phyloP scores from a whole-genome alignment of 2,329 filamentous ascomycete genomes.

The Pseudocercospora cruenta region DNA sequence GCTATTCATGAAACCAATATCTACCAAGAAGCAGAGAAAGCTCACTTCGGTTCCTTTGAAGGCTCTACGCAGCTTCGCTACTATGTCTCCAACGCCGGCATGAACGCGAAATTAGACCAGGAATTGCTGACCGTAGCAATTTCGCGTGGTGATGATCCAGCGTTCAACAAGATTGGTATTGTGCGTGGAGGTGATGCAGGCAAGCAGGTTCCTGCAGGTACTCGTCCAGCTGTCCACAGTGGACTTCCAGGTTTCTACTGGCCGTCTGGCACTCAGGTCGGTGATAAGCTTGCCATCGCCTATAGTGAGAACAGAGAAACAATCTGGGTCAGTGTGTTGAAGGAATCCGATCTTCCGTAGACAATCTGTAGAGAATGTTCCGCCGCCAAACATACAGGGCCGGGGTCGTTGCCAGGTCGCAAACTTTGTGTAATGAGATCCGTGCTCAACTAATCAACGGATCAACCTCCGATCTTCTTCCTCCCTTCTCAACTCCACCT shows the following conservation, averaged over 20 bases:
- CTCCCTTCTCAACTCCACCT: not conserved
- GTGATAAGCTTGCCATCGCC: slow-evolving; percentile 17
- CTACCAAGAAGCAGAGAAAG: slow-evolving; percentile 5
- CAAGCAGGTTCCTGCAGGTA: not conserved
- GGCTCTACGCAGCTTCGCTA: slow-evolving; percentile 14
- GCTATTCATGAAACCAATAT: slow-evolving; percentile 15
- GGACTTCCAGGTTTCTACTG: slow-evolving; percentile 17
- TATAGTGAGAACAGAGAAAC: slow-evolving; percentile 18
- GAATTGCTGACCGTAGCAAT: slow-evolving; percentile 12
- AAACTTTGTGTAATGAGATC: not conserved
- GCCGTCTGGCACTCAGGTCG: slow-evolving; percentile 16
- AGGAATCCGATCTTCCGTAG: slow-evolving; percentile 15
- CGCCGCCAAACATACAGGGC: no score
- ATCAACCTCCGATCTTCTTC: not conserved
- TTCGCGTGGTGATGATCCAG: slow-evolving; percentile 13
- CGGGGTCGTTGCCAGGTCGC: no score
- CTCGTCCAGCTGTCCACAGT: slow-evolving; percentile 5
- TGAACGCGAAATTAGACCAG: slow-evolving; percentile 11
- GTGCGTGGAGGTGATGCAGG: slow-evolving; percentile 20
- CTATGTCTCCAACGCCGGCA: slow-evolving; percentile 13
- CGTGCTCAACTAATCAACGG: not conserved
- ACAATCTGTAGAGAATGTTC: slow-evolving; percentile 54
- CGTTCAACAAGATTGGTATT: slow-evolving; percentile 16
- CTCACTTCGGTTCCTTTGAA: slow-evolving; percentile 13
- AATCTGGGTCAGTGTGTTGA: slow-evolving; percentile 18